phyloP scores from a whole-genome alignment of 148 eudicot genomes.

The Rhododendron ferrugineum region DNA sequence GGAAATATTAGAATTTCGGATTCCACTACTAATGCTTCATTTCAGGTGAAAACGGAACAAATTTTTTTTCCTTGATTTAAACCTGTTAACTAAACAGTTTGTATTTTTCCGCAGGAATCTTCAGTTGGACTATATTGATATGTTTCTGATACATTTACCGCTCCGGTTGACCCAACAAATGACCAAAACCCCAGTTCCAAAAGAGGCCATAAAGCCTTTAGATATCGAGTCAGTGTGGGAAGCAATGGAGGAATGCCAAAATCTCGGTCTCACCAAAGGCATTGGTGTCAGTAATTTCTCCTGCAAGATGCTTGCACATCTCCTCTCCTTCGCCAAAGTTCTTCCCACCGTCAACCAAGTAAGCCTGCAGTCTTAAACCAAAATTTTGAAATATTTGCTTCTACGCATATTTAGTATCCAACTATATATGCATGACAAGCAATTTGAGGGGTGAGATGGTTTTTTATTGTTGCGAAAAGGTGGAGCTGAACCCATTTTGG shows the following conservation, averaged over 20 bases:
- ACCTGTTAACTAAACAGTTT: background rate
- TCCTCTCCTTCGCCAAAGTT: conserved; percentile 51
- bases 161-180: conserved; percentile 35
- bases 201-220: conserved; percentile 39
- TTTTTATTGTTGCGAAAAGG: background rate
- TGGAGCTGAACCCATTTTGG: conserved; percentile 12
- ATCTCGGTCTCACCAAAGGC: conserved; percentile 59
- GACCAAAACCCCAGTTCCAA: conserved; percentile 31
- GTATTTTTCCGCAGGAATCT: conserved; percentile 41
- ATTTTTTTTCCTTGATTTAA: background rate
- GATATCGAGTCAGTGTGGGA: conserved; percentile 59
- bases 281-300: conserved; percentile 84
- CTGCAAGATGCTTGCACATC: conserved; percentile 38
- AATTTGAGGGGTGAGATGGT: background rate
- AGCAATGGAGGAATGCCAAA: conserved; percentile 67
- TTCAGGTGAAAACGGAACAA: background rate
- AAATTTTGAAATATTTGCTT: background rate
- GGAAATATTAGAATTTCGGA: background rate
- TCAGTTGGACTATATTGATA: conserved; percentile 56
- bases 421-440: background rate
- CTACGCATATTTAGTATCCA: background rate
- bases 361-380: background rate
- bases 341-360: conserved; percentile 85
- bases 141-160: conserved; percentile 73
- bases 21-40: background rate